Evolutionary conservation across 2,329 filamentous ascomycete genomes (phyloP).

Genomic region (Didymella sp.): DNA sequence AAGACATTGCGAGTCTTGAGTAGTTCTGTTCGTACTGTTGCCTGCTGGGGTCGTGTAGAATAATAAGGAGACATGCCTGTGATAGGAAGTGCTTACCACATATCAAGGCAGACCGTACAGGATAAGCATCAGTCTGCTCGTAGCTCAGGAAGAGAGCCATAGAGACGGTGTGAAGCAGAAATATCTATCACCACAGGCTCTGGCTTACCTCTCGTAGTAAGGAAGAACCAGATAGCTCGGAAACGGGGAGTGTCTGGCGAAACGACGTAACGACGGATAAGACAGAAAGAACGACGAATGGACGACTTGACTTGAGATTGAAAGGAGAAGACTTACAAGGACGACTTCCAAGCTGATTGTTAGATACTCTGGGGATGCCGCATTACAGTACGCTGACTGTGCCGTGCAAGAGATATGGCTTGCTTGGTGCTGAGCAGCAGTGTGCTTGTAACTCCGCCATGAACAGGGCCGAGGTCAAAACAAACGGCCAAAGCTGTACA

Average conservation of each 20-base stretch:
- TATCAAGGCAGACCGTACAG: not conserved
- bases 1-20: slow-evolving; percentile 6
- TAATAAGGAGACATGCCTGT: not conserved
- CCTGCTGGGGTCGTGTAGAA: not conserved
- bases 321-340: not conserved
- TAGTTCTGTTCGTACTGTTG: not conserved
- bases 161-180: not conserved
- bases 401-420: not conserved
- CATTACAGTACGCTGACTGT: not conserved
- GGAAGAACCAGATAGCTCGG: not conserved
- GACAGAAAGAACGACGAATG: not conserved
- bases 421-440: not conserved
- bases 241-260: not conserved
- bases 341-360: not conserved
- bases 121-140: not conserved
- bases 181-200: not conserved
- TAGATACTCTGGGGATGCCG: not conserved
- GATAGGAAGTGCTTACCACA: not conserved
- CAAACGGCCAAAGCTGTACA: not conserved
- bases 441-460: not conserved
- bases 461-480: not conserved
- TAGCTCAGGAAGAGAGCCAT: not conserved
- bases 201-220: not conserved
- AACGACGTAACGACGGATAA: not conserved
- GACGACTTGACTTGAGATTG: not conserved